A percentile compares a stretch with the other conserved stretches of the same genome.
Conservation (phyloP, 2,329 filamentous ascomycete genomes). For the Dryadomyces sulphureus region DNA sequence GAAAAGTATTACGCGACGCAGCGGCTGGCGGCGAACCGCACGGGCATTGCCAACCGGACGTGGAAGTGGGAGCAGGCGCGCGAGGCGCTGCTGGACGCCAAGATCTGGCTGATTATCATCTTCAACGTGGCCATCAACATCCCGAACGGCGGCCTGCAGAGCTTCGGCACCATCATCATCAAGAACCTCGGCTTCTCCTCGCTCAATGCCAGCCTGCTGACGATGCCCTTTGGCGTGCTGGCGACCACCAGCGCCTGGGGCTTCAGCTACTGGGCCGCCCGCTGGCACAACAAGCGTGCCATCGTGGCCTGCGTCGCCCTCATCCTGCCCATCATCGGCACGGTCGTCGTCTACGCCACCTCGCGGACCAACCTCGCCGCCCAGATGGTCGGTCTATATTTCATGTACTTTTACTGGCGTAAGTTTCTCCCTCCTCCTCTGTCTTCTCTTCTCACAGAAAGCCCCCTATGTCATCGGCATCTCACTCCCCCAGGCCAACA, state of each 20-base stretch:
- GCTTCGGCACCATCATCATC: conserved; percentile 45
- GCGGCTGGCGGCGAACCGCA: conserved; percentile 40
- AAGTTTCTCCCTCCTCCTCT: not conserved
- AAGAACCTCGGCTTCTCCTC: conserved; percentile 38
- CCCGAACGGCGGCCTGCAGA: conserved; percentile 43
- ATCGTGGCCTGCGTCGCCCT: conserved; percentile 22
- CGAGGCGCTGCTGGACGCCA: conserved; percentile 42
- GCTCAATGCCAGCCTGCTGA: conserved; percentile 43
- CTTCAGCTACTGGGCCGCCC: conserved; percentile 31
- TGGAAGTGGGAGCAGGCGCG: conserved; percentile 38
- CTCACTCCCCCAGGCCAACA: conserved; percentile 9
- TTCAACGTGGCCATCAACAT: conserved; percentile 37
- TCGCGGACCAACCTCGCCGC: conserved; percentile 15
- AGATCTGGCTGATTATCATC: conserved; percentile 41
- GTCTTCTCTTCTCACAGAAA: not conserved
- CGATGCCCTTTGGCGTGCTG: conserved; percentile 38
- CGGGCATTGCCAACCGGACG: conserved; percentile 40
- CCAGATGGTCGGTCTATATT: conserved; percentile 24
- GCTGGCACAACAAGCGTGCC: conserved; percentile 25
- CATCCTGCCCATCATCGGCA: conserved; percentile 21
- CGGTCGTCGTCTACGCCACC: conserved; percentile 10
- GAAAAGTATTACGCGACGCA: conserved; percentile 41
- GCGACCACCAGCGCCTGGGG: conserved; percentile 42
- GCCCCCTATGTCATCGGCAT: conserved; percentile 8
- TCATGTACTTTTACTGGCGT: conserved; percentile 24